Base-by-base conservation (phyloP, 2,329 filamentous ascomycete genomes). In the Neopestalotiopsis clavispora region DNA sequence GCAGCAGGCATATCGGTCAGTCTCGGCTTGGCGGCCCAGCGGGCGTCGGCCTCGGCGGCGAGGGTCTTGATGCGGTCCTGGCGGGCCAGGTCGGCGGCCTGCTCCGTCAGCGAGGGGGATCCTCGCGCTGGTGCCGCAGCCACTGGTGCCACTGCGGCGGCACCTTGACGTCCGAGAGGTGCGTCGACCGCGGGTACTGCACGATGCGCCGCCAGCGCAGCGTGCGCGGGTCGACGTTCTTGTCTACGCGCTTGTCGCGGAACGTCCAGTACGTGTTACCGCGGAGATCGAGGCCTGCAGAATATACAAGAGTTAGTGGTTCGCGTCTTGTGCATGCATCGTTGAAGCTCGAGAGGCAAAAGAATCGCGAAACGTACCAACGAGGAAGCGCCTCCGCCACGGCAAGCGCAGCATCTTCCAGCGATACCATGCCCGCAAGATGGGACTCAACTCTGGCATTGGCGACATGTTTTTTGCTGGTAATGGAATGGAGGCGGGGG, bases 191-290 rank as follows among this genome's bases (percentile, higher is more conserved):
- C 12, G 89, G 88, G 78, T 88, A 90, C 73, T 88, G 76, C 63
- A 91, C 88, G 71, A 91, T 90, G 76, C 89, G 87, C 40, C 89
- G 87, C 84, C 86, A 87, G 72, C 87, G 86, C 42, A 76, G 73
- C 60, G 78, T 69, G 63, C 82, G 79, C 45, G 78, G 74, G 69
- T 74, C 69, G 42, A 42, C 73, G 70, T 4, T 69, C 69, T 61
- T 38, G 68, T 68, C 66, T 42, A 61, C 68, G 3, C 71, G 68
- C 0, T 45, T 52, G 72, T 90, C 85, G 69, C 84, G 84, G 80
- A 92, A 91, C 74, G 91, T 88, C 89, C 90, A 92, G 82, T 87
- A 92, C 4, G 90, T 91, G 80, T 92, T 91, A 67, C 89, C 89
- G 30, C 87, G 76, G 69, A 91, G 87, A 76, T 92, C 90, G 74